Evolutionary conservation across 2,329 filamentous ascomycete genomes (phyloP).

Genomic region (Exophiala xenobiotica): DNA sequence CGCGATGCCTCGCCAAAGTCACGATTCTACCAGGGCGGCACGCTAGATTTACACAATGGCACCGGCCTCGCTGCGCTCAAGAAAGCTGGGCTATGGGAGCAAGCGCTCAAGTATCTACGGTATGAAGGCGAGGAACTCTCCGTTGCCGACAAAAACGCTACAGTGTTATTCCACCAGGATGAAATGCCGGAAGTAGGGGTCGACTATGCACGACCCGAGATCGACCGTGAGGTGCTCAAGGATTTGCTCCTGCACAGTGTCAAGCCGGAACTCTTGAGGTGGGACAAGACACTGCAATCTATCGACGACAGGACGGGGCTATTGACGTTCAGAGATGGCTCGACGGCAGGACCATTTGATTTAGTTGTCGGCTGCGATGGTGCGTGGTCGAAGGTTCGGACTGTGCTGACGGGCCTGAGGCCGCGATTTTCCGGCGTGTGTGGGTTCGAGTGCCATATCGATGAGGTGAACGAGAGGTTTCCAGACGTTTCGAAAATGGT

Average conservation of each 20-base stretch:
- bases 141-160: slow-evolving; percentile 42
- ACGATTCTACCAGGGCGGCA: slow-evolving; percentile 37
- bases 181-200: slow-evolving; percentile 13
- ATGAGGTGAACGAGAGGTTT: slow-evolving; percentile 33
- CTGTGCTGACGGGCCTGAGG: slow-evolving; percentile 36
- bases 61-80: slow-evolving; percentile 37
- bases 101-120: slow-evolving; percentile 36
- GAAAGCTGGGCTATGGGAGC: slow-evolving; percentile 35
- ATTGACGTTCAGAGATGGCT: slow-evolving; percentile 34
- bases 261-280: slow-evolving; percentile 32
- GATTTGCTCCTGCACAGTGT: slow-evolving; percentile 37
- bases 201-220: slow-evolving; percentile 35
- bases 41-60: slow-evolving; percentile 37
- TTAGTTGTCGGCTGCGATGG: slow-evolving; percentile 48
- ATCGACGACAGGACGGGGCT: slow-evolving; percentile 24
- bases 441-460: slow-evolving; percentile 33
- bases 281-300: slow-evolving; percentile 32
- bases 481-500: slow-evolving; percentile 29
- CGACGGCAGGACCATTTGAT: slow-evolving; percentile 37
- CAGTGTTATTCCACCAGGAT: slow-evolving; percentile 32
- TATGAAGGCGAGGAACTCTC: slow-evolving; percentile 46
- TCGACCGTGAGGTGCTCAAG: slow-evolving; percentile 38
- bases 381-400: slow-evolving; percentile 42
- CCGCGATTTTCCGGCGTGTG: slow-evolving; percentile 39
- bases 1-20: slow-evolving; percentile 32